A percentile compares a stretch with the other conserved stretches of the same genome.
Conservation (phyloP, 306 rosid species). For the Prunus fruticosa region DNA sequence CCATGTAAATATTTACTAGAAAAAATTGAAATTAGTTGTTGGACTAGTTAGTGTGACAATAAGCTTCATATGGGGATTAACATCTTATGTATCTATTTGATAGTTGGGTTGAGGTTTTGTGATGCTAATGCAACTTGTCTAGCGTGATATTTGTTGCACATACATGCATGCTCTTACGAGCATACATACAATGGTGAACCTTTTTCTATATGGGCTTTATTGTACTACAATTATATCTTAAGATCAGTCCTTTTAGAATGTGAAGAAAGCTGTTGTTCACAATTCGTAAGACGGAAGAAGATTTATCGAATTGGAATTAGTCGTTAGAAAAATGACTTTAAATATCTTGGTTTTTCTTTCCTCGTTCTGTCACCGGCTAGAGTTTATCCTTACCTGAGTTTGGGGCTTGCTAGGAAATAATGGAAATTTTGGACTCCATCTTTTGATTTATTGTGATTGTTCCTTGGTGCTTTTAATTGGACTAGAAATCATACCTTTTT, state of each 20-base stretch:
- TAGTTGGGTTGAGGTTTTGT: background rate
- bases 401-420: background rate
- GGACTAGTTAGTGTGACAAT: background rate
- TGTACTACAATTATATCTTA: background rate
- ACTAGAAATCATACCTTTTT: background rate
- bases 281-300: too few relatives aligned
- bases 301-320: background rate
- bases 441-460: background rate
- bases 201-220: background rate
- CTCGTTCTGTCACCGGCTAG: background rate
- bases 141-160: background rate
- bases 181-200: background rate
- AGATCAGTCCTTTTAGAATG: background rate
- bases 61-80: background rate
- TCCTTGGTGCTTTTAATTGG: slow-evolving; percentile 1
- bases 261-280: background rate
- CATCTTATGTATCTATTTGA: background rate
- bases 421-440: background rate
- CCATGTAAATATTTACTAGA: background rate
- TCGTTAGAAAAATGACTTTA: background rate
- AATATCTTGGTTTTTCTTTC: background rate
- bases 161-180: background rate
- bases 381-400: background rate
- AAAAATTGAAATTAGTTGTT: background rate
- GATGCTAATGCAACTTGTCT: too few relatives aligned